Percentiles rank a stretch among this genome's conserved stretches.
Evolutionary conservation across 306 rosid genomes (phyloP).

Genomic region (Sesbania bispinosa): DNA sequence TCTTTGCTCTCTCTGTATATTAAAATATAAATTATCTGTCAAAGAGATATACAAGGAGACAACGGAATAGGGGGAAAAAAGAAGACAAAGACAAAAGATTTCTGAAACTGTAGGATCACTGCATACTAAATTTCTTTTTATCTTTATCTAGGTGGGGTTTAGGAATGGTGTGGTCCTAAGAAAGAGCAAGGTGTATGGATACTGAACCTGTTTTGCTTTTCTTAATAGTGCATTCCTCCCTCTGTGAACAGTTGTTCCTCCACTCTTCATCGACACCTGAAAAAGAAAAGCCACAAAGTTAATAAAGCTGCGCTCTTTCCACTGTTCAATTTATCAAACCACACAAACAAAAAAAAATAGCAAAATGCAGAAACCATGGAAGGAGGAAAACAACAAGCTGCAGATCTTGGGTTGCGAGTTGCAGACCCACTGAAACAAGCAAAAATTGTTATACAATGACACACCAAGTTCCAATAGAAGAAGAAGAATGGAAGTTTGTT

Average conservation of each 20-base stretch:
- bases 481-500: constrained; percentile 23
- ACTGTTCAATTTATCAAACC: constrained; percentile 43
- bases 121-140: constrained; percentile 17
- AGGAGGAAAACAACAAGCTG: constrained; percentile 44
- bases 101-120: constrained; percentile 29
- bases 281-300: constrained; percentile 55
- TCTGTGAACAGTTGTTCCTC: constrained; percentile 69
- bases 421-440: constrained; percentile 27
- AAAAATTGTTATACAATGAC: constrained; percentile 10
- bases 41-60: constrained; percentile 12
- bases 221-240: constrained; percentile 81
- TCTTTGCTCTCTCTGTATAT: constrained; percentile 65
- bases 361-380: neutral
- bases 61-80: neutral
- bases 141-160: constrained; percentile 39
- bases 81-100: constrained; percentile 16
- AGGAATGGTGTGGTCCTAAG: constrained; percentile 67
- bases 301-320: constrained; percentile 70
- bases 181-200: constrained; percentile 40
- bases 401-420: constrained; percentile 52
- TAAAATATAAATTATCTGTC: constrained; percentile 19
- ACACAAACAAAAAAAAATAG: constrained; percentile 5
- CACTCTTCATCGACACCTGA: constrained; percentile 94
- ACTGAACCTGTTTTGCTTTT: constrained; percentile 91
- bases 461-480: constrained; percentile 26